Percentiles rank a stretch among this genome's conserved stretches.
These are phyloP conservation scores for Cordia subcordata DNA, from an alignment of 257 asterid species.

Conservation along the genomic window DNA sequence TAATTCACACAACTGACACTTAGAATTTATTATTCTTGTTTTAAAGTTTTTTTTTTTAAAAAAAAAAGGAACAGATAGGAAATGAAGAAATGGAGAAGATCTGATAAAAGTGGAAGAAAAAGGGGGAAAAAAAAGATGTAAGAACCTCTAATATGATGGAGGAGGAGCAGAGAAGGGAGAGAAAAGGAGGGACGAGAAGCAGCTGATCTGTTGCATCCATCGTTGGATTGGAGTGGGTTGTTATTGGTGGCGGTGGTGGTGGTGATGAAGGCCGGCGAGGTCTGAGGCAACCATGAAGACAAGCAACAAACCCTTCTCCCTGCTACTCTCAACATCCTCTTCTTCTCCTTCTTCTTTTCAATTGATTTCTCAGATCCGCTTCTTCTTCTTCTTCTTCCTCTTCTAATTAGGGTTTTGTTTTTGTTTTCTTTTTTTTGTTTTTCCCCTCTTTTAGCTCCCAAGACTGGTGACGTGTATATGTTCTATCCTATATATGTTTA, in stretches of 20 bases:
- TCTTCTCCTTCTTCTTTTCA: too few relatives aligned
- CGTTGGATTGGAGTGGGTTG: conserved; percentile 15
- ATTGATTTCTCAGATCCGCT: background rate
- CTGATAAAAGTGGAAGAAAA: background rate
- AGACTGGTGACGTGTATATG: too few relatives aligned
- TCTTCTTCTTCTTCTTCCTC: too few relatives aligned
- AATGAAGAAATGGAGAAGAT: background rate
- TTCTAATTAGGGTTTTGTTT: too few relatives aligned
- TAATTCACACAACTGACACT: too few relatives aligned
- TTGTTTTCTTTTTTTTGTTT: background rate
- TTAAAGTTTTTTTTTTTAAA: too few relatives aligned
- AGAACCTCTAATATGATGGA: conserved; percentile 64
- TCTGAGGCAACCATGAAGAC: conserved; percentile 33
- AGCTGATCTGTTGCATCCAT: conserved; percentile 2
- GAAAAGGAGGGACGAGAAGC: conserved; percentile 26
- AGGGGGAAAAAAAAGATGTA: conserved; percentile 4
- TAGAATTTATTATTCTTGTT: too few relatives aligned
- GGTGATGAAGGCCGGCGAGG: conserved; percentile 34
- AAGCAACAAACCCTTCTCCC: conserved; percentile 64
- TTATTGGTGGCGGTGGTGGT: conserved; percentile 21
- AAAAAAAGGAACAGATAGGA: too few relatives aligned
- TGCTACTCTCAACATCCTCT: conserved; percentile 54
- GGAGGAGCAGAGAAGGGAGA: conserved; percentile 22
- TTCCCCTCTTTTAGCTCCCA: too few relatives aligned
- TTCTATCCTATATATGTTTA: too few relatives aligned